Evolutionary conservation across 176 grass and related monocot species (phyloP).

Genomic region (Bothriochloa decipiens): DNA sequence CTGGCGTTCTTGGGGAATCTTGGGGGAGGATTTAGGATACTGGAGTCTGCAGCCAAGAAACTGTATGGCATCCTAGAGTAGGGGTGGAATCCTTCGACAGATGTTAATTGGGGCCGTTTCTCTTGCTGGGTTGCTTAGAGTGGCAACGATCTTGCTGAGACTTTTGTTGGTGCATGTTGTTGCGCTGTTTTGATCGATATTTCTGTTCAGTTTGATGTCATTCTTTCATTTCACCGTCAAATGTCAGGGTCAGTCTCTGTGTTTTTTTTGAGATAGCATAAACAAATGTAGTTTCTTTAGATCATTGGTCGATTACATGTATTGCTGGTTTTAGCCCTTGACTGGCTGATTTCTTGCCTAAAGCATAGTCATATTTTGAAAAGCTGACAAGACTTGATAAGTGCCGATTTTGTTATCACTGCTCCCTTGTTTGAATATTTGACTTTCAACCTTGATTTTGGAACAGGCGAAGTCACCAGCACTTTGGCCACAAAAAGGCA

Average conservation of each 20-base stretch:
- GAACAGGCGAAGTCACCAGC: not conserved
- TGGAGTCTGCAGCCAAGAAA: not conserved
- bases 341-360: not conserved
- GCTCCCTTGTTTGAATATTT: slow-evolving; percentile 10
- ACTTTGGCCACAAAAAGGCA: not conserved
- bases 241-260: not conserved
- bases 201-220: not conserved
- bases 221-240: not conserved
- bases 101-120: not conserved
- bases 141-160: not conserved
- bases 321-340: not conserved
- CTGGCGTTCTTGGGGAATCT: not conserved
- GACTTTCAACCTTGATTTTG: not conserved
- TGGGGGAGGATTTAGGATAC: not conserved
- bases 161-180: not conserved
- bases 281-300: not conserved
- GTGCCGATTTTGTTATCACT: not conserved
- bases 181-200: not conserved
- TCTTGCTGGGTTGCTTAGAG: not conserved
- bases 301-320: not conserved
- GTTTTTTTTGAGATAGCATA: not conserved
- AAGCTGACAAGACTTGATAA: not conserved
- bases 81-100: not conserved
- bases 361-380: not conserved
- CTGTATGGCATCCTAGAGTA: not conserved